Percentiles rank a stretch among this genome's conserved stretches.
phyloP scores from a whole-genome alignment of 495 filamentous ascomycete species.

The Penicillium salamii region DNA sequence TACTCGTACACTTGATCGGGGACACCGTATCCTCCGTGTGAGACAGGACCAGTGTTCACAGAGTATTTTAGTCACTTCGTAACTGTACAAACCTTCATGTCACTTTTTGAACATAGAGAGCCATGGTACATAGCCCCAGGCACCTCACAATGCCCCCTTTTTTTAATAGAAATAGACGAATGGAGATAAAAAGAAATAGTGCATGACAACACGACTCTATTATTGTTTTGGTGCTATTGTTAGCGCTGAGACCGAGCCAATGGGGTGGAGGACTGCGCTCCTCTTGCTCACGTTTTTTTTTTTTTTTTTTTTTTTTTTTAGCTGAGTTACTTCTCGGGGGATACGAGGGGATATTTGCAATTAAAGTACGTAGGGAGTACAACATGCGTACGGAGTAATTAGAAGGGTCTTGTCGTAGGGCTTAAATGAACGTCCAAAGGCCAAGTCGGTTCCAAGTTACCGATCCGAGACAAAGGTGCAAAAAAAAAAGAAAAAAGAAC shows the following conservation, averaged over 20 bases:
- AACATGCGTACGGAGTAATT: no score
- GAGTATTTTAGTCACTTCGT: not conserved
- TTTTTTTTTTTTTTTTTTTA: not conserved
- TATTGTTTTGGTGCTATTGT: constrained; percentile 2
- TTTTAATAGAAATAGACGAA: not conserved
- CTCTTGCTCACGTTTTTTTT: not conserved
- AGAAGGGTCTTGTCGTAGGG: no score
- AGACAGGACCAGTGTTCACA: no score
- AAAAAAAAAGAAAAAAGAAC: not conserved
- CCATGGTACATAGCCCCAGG: not conserved
- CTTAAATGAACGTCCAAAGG: not conserved
- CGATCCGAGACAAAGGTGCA: not conserved
- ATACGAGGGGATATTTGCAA: no score
- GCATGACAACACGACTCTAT: constrained; percentile 9
- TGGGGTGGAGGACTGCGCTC: not conserved
- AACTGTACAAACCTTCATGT: not conserved
- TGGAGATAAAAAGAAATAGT: constrained; percentile 7
- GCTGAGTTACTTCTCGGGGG: not conserved
- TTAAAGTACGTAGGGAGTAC: no score
- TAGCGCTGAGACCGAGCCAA: constrained; percentile 11
- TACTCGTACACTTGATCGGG: constrained; percentile 17
- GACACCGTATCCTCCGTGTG: not conserved
- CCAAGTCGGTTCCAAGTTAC: not conserved
- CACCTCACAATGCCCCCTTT: not conserved
- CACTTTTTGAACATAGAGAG: not conserved